Conservation (phyloP, 2,329 filamentous ascomycete genomes). For the Phymatotrichopsis omnivora region DNA sequence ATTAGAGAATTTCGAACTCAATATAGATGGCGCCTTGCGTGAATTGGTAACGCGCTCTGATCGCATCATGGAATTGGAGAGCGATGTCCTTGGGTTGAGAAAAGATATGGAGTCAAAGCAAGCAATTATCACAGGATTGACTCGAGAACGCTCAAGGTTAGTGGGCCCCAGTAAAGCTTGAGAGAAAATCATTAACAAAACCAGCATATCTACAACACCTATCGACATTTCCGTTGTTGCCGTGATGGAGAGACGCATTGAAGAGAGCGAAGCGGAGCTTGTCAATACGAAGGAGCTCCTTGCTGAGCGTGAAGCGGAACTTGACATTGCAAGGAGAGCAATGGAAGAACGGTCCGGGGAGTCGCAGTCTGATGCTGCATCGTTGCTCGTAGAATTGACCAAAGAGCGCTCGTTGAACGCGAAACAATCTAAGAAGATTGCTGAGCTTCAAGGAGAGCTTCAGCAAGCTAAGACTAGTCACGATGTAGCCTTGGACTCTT, state of each 20-base stretch:
- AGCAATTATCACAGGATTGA: slow-evolving; percentile 87
- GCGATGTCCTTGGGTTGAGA: slow-evolving; percentile 68
- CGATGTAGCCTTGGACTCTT: slow-evolving; percentile 58
- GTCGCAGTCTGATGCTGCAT: slow-evolving; percentile 23
- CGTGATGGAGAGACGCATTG: slow-evolving; percentile 75
- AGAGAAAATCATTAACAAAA: slow-evolving; percentile 48
- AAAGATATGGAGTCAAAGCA: slow-evolving; percentile 98
- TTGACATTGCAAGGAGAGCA: slow-evolving; percentile 41
- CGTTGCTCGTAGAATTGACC: slow-evolving; percentile 24
- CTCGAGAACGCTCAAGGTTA: slow-evolving; percentile 75
- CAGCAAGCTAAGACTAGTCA: slow-evolving; percentile 59
- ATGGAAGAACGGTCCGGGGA: slow-evolving; percentile 27
- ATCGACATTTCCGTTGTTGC: slow-evolving; percentile 88
- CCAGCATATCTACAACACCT: slow-evolving; percentile 45
- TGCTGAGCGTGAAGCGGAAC: slow-evolving; percentile 61
- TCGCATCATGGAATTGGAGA: slow-evolving; percentile 79
- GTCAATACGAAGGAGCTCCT: slow-evolving; percentile 62
- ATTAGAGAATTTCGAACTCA: slow-evolving; percentile 86
- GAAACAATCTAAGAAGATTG: slow-evolving; percentile 48
- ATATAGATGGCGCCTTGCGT: slow-evolving; percentile 83
- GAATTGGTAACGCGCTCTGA: slow-evolving; percentile 81
- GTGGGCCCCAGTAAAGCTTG: background rate
- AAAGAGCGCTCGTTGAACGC: slow-evolving; percentile 22
- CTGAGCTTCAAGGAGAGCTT: slow-evolving; percentile 60
- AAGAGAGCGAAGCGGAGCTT: slow-evolving; percentile 75